Base-by-base conservation (phyloP, 495 filamentous ascomycete genomes). In the Trichocladium uniseriatum region DNA sequence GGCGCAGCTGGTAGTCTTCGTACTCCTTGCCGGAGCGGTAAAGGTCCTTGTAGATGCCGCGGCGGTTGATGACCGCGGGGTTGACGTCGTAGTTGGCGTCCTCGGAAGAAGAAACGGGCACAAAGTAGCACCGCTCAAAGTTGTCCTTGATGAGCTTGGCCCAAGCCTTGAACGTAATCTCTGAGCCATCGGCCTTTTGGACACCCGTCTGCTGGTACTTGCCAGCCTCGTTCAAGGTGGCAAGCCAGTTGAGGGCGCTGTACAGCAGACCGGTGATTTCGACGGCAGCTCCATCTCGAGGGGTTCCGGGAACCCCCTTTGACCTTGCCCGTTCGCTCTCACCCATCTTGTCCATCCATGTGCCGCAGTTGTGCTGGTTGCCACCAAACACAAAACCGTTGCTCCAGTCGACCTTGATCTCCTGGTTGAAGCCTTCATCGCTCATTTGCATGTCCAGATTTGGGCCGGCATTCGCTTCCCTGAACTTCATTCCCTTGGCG, bases 291-390 rank as follows among this genome's bases (percentile, higher is more conserved):
- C 94, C 94, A 68, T 99, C 94, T 59, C 94, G 79, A 31, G 94
- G 94, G 21, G 94, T 97, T 2, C 89, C 94, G 0, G 94, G 94
- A n/a, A 92, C 70, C 44, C 94, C 94, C 71, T 95, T 97, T 58
- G 80, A 94, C 32, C 85, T 82, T 19, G 94, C 94, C 48, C 81
- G 86, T 47, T 85, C 78, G 48, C 87, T 94, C 66, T 99, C 94
- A n/a, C 94, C 94, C 92, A 97, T 99, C 76, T 99, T 99, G 70
- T 99, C 94, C 84, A 95, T 94, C 94, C 94, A 99, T 5, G 94
- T 99, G 45, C 94, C 94, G 58, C 94, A 99, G 61, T 99, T 99
- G 63, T 69, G 71, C 62, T 96, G 88, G 55, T 84, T 96, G 31
- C 94, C 94, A 32, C 94, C 94, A 56, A 90, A 94, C 50, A 99